Conservation (phyloP, 2,329 filamentous ascomycete genomes). For the Hymenoscyphus infarciens region DNA sequence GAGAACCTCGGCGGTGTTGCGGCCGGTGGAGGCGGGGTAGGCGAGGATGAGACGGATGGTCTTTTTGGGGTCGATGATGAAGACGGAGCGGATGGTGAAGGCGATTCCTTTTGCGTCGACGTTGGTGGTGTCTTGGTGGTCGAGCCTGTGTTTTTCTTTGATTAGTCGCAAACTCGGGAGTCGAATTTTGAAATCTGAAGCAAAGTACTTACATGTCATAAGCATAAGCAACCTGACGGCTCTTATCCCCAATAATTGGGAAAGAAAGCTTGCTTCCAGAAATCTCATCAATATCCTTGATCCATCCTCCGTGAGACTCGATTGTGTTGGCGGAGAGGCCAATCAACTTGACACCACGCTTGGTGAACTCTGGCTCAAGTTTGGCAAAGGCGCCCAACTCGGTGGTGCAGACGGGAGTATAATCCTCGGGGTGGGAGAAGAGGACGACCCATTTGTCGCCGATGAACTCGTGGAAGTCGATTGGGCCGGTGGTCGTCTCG, state of each 20-base stretch:
- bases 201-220: slow-evolving; percentile 66
- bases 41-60: slow-evolving; percentile 88
- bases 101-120: slow-evolving; percentile 79
- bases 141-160: slow-evolving; percentile 59
- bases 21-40: slow-evolving; percentile 87
- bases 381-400: slow-evolving; percentile 92
- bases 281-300: slow-evolving; percentile 82
- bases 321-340: slow-evolving; percentile 86
- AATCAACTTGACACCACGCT: slow-evolving; percentile 86
- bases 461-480: slow-evolving; percentile 81
- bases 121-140: slow-evolving; percentile 78
- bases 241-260: slow-evolving; percentile 79
- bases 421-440: slow-evolving; percentile 86
- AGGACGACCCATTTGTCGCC: slow-evolving; percentile 76
- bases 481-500: slow-evolving; percentile 72
- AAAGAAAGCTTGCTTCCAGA: slow-evolving; percentile 66
- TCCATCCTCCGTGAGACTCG: slow-evolving; percentile 81
- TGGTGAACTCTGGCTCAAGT: slow-evolving; percentile 81
- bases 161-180: too few relatives aligned
- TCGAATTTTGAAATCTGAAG: too few relatives aligned
- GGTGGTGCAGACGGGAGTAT: slow-evolving; percentile 93
- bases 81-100: slow-evolving; percentile 92
- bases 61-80: slow-evolving; percentile 92
- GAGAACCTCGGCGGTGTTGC: slow-evolving; percentile 76
- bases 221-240: slow-evolving; percentile 69